These are phyloP conservation scores for Colletotrichum horii DNA, from an alignment of 2,329 filamentous ascomycete genomes.

Conservation along the genomic window DNA sequence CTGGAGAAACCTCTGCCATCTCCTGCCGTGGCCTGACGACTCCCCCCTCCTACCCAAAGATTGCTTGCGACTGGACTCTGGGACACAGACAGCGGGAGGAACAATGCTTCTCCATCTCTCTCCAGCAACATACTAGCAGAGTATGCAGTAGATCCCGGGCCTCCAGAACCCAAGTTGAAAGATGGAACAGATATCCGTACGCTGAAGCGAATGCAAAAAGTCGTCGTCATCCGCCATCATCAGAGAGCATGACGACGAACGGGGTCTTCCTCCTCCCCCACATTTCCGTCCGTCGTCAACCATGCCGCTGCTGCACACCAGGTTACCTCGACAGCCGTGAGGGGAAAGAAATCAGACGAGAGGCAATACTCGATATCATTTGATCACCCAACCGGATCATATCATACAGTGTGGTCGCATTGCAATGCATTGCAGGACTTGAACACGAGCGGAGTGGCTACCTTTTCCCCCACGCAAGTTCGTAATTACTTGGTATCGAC, in stretches of 20 bases:
- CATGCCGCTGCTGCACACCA: neutral
- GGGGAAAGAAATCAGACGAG: neutral
- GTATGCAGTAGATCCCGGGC: neutral
- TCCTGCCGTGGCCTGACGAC: neutral
- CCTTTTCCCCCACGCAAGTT: neutral
- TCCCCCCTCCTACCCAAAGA: neutral
- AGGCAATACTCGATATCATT: neutral
- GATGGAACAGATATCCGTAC: neutral
- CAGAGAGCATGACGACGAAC: neutral
- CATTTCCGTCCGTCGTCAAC: neutral
- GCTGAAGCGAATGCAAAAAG: neutral
- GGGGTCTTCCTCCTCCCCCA: neutral
- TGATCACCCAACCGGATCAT: neutral
- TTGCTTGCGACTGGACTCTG: neutral
- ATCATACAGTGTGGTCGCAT: neutral
- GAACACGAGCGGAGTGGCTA: neutral
- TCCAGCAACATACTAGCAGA: neutral
- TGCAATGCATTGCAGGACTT: neutral
- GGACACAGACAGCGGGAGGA: neutral
- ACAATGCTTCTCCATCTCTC: slow-evolving; percentile 1
- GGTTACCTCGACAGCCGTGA: neutral
- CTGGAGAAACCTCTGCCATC: neutral
- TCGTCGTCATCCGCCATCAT: slow-evolving; percentile 16
- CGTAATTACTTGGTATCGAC: neutral
- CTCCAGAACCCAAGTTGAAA: neutral